Conservation (phyloP, 2,329 filamentous ascomycete species). For the Neodidymelliopsis sp. region DNA sequence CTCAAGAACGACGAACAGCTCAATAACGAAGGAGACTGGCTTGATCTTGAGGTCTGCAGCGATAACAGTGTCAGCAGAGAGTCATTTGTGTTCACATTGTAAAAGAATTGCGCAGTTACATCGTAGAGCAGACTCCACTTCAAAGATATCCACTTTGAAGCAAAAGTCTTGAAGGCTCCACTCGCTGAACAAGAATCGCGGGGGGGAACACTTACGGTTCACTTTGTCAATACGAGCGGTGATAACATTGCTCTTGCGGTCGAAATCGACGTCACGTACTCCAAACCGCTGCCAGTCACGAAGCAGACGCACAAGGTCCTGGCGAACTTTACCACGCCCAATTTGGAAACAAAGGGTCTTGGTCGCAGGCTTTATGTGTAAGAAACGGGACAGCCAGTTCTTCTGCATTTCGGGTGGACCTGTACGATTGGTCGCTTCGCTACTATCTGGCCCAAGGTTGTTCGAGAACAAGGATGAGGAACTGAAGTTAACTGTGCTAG, state of each 20-base stretch:
- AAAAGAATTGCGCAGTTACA: conserved; percentile 27
- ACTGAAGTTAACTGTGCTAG: conserved; percentile 34
- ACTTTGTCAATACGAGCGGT: conserved; percentile 76
- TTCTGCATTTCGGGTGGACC: conserved; percentile 56
- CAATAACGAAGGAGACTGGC: conserved; percentile 84
- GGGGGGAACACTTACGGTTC: conserved; percentile 71
- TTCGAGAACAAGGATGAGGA: conserved; percentile 41
- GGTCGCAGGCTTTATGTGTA: conserved; percentile 85
- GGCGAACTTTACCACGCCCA: conserved; percentile 74
- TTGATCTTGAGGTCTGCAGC: conserved; percentile 77
- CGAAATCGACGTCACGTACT: conserved; percentile 78
- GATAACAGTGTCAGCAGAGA: conserved; percentile 20
- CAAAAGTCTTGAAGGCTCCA: conserved; percentile 23
- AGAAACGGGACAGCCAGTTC: conserved; percentile 88
- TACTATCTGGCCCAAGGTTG: conserved; percentile 48
- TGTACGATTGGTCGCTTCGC: conserved; percentile 57
- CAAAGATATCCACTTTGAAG: conserved; percentile 29
- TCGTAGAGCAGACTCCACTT: conserved; percentile 20
- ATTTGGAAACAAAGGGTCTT: conserved; percentile 78
- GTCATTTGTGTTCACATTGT: not conserved
- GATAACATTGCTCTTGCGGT: conserved; percentile 80
- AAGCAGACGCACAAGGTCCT: conserved; percentile 77
- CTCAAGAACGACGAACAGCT: conserved; percentile 89
- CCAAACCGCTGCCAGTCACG: conserved; percentile 83
- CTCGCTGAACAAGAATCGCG: conserved; percentile 24